Conservation (phyloP, 371 early-diverging fungal species). For the Batrachochytrium dendrobatidis region DNA sequence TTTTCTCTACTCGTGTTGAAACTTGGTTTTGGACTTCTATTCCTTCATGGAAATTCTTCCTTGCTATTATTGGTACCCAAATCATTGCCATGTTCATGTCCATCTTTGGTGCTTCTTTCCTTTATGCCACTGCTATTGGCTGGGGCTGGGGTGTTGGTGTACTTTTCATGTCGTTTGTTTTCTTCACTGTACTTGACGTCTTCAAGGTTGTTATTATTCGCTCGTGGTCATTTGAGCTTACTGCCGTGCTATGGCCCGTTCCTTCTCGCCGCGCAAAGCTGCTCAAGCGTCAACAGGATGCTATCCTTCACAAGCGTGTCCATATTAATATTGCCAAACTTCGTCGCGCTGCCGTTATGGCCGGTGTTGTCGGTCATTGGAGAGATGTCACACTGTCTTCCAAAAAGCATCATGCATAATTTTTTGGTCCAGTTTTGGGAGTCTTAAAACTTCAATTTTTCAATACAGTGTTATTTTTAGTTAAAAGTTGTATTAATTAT, state of each 20-base stretch:
- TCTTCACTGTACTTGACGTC: conserved; percentile 67
- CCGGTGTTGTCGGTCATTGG: neutral
- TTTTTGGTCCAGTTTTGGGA: no score
- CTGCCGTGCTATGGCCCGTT: conserved; percentile 32
- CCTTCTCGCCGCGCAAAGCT: conserved; percentile 20
- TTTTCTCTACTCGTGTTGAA: conserved; percentile 80
- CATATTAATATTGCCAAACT: conserved; percentile 23
- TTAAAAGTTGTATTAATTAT: no score
- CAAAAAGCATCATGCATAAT: no score
- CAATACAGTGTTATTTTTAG: no score
- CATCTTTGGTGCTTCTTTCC: conserved; percentile 66
- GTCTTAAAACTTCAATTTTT: no score
- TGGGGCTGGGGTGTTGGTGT: conserved; percentile 29
- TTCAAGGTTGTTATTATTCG: conserved; percentile 76
- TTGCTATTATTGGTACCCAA: conserved; percentile 83
- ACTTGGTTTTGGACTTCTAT: conserved; percentile 79
- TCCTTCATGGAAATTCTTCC: conserved; percentile 71
- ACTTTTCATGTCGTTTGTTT: conserved; percentile 32
- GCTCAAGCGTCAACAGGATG: conserved; percentile 8
- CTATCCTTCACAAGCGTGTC: conserved; percentile 9
- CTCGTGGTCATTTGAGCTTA: conserved; percentile 55
- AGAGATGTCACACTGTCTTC: neutral
- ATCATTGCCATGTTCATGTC: conserved; percentile 83
- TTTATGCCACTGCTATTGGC: conserved; percentile 35
- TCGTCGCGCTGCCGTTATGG: conserved; percentile 12